phyloP scores from a whole-genome alignment of 2,329 filamentous ascomycete genomes.

The Dothidotthia symphoricarpi region DNA sequence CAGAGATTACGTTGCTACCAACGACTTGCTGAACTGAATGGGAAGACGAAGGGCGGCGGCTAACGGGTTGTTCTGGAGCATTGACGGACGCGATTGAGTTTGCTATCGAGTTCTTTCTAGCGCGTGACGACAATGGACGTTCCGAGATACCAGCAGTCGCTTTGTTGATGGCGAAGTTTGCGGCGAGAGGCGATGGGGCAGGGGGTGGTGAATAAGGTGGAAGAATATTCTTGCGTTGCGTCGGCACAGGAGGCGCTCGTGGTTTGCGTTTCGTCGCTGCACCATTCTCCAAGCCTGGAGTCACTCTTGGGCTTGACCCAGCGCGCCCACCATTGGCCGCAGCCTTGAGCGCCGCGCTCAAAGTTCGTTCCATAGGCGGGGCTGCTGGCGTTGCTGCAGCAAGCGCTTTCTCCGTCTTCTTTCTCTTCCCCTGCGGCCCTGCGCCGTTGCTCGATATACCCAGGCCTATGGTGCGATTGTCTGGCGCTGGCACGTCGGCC shows the following conservation, averaged over 20 bases:
- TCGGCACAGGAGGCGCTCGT: constrained; percentile 64
- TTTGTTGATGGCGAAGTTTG: constrained; percentile 62
- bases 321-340: constrained; percentile 40
- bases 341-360: constrained; percentile 58
- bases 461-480: constrained; percentile 55
- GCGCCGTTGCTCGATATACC: constrained; percentile 61
- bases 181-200: constrained; percentile 72
- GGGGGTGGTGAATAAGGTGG: constrained; percentile 65
- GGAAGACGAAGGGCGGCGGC: constrained; percentile 38
- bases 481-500: constrained; percentile 47
- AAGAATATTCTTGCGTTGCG: constrained; percentile 68
- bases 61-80: constrained; percentile 46
- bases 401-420: constrained; percentile 70
- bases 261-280: constrained; percentile 63
- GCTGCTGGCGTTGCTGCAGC: constrained; percentile 35
- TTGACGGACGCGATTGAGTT: constrained; percentile 46
- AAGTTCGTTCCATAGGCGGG: constrained; percentile 63
- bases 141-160: constrained; percentile 45
- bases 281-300: constrained; percentile 56
- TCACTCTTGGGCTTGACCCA: constrained; percentile 64
- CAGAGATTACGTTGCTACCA: constrained; percentile 31
- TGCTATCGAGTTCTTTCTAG: constrained; percentile 67
- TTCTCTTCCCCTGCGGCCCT: constrained; percentile 65
- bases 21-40: constrained; percentile 33
- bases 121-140: constrained; percentile 67